Percentiles rank a stretch among this genome's conserved stretches.
These are phyloP conservation scores for Fraxinus greggii DNA, from an alignment of 305 asterid species.

Conservation along the genomic window DNA sequence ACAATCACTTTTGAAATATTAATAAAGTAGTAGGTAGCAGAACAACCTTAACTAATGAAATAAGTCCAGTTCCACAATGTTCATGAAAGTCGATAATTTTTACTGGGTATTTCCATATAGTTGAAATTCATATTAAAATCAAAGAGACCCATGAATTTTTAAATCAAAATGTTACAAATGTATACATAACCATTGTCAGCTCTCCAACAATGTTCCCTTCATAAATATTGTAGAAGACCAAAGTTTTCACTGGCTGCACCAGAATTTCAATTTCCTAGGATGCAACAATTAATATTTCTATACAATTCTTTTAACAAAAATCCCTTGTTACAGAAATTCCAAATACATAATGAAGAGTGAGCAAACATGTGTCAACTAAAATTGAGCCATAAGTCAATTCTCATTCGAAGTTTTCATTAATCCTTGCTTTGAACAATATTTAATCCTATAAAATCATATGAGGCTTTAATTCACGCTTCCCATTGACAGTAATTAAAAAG, in stretches of 20 bases:
- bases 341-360: neutral
- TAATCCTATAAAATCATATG: neutral
- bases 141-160: neutral
- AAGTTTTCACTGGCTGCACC: neutral
- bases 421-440: neutral
- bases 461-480: constrained; percentile 5
- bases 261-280: constrained; percentile 4
- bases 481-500: neutral
- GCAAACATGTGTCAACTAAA: constrained; percentile 11
- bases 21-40: neutral
- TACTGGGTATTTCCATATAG: neutral
- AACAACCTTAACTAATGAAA: neutral
- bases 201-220: neutral
- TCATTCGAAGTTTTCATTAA: neutral
- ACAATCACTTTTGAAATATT: neutral
- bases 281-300: neutral
- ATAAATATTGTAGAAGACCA: neutral
- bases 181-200: neutral
- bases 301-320: neutral
- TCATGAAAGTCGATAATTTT: neutral
- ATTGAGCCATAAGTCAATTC: neutral
- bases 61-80: neutral
- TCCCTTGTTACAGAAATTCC: neutral
- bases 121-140: neutral
- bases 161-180: neutral